Percentiles rank a stretch among this genome's conserved stretches.
phyloP scores from a whole-genome alignment of 345 rosid species.

The Linum usitatissimum region DNA sequence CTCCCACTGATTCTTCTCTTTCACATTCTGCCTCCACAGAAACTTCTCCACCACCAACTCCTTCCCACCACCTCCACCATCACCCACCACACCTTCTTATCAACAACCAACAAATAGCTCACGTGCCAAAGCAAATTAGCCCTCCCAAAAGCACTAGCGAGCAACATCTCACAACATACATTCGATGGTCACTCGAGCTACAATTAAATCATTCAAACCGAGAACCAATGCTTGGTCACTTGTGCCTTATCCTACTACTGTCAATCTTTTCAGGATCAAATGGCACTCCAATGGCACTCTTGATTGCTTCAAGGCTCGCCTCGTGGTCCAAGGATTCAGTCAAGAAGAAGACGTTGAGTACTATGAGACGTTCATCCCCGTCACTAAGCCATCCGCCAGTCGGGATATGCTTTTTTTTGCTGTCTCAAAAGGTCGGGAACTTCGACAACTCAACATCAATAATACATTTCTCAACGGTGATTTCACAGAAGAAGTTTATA shows the following conservation, averaged over 20 bases:
- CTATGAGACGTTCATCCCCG: background rate
- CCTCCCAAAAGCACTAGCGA: too few relatives aligned
- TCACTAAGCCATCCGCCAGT: background rate
- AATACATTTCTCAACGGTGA: background rate
- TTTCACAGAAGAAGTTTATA: too few relatives aligned
- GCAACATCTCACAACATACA: too few relatives aligned
- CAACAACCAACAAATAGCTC: too few relatives aligned
- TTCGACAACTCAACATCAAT: background rate
- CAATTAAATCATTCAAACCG: too few relatives aligned
- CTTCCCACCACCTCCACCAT: too few relatives aligned
- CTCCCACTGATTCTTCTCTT: too few relatives aligned
- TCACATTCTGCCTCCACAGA: too few relatives aligned
- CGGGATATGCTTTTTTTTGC: background rate
- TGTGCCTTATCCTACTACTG: background rate
- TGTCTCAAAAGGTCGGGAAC: background rate
- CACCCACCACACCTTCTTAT: too few relatives aligned
- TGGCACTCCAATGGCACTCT: background rate
- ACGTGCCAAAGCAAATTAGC: too few relatives aligned
- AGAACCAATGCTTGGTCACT: background rate
- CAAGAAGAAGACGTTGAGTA: background rate
- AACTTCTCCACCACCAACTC: too few relatives aligned
- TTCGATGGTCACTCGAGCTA: too few relatives aligned
- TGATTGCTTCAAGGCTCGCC: background rate
- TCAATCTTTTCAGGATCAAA: background rate
- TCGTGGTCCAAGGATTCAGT: background rate